A percentile compares a stretch with the other conserved stretches of the same genome.
phyloP scores from a whole-genome alignment of 1,139 yeast species.

The Scheffersomyces segobiensis region DNA sequence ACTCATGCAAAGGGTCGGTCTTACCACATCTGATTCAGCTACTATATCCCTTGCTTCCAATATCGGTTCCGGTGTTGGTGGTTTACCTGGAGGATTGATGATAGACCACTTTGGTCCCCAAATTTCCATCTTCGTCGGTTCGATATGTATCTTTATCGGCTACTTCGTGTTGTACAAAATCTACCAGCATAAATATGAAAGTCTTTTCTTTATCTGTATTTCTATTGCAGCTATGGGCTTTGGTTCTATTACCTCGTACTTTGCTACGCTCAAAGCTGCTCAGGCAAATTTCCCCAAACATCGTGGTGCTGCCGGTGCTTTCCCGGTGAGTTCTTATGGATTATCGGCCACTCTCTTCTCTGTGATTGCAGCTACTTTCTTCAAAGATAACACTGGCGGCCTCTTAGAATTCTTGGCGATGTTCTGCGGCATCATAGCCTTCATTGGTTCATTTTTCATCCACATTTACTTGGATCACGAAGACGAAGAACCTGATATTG shows the following conservation, averaged over 20 bases:
- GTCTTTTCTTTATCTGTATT: conserved; percentile 30
- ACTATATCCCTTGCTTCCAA: conserved; percentile 61
- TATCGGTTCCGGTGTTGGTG: conserved; percentile 67
- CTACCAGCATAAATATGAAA: conserved; percentile 24
- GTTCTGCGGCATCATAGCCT: conserved; percentile 37
- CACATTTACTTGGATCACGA: conserved; percentile 28
- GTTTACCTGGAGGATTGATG: conserved; percentile 65
- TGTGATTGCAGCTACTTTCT: conserved; percentile 46
- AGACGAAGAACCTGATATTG: conserved; percentile 9
- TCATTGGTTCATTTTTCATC: conserved; percentile 40
- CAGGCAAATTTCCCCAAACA: conserved; percentile 70
- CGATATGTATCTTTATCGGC: conserved; percentile 46
- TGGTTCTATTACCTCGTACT: conserved; percentile 66
- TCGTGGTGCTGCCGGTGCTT: conserved; percentile 68
- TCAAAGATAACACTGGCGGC: conserved; percentile 43
- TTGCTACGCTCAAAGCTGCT: conserved; percentile 66
- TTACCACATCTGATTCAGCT: conserved; percentile 63
- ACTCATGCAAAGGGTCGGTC: conserved; percentile 53
- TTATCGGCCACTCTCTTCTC: conserved; percentile 48
- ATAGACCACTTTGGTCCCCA: conserved; percentile 64
- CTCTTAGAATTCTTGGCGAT: conserved; percentile 37
- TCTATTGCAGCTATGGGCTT: conserved; percentile 55
- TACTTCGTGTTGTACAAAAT: conserved; percentile 35
- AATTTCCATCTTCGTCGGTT: conserved; percentile 53
- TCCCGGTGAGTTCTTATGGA: conserved; percentile 61